Conservation (phyloP, 2,329 filamentous ascomycete genomes). For the Annulohypoxylon truncatum region DNA sequence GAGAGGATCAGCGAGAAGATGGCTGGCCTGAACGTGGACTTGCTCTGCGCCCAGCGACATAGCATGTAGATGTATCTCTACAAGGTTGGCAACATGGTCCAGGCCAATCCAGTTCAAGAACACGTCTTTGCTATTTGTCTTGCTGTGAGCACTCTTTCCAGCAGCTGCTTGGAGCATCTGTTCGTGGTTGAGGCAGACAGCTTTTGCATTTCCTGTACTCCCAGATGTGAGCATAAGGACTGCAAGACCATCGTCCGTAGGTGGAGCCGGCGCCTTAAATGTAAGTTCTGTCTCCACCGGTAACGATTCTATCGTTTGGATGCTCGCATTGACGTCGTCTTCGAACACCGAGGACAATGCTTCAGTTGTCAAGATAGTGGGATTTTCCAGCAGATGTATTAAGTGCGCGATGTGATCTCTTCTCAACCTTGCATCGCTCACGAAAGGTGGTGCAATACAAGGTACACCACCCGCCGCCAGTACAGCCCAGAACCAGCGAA, state of each 20-base stretch:
- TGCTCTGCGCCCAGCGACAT: slow-evolving; percentile 52
- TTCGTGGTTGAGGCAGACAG: slow-evolving; percentile 56
- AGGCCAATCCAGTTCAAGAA: slow-evolving; percentile 63
- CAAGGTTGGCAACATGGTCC: slow-evolving; percentile 65
- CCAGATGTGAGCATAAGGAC: slow-evolving; percentile 64
- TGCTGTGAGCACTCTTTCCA: slow-evolving; percentile 52
- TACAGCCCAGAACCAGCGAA: slow-evolving; percentile 13
- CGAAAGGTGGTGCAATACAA: slow-evolving; percentile 9
- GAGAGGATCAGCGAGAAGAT: slow-evolving; percentile 54
- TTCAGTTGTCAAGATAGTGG: slow-evolving; percentile 6
- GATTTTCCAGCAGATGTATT: slow-evolving; percentile 5
- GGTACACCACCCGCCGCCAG: slow-evolving; percentile 4
- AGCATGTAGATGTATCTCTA: slow-evolving; percentile 65
- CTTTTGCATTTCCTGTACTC: slow-evolving; percentile 63
- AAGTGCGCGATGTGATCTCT: slow-evolving; percentile 7
- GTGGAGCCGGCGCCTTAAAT: not conserved
- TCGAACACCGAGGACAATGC: not conserved
- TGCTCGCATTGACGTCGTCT: not conserved
- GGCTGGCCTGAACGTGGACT: slow-evolving; percentile 57
- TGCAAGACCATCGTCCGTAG: not conserved
- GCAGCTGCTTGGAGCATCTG: slow-evolving; percentile 56
- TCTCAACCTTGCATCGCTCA: slow-evolving; percentile 9
- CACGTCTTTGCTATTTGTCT: slow-evolving; percentile 40
- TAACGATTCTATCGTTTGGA: slow-evolving; percentile 7
- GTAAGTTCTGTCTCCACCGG: not conserved